Evolutionary conservation across 768 basidiomycete species (phyloP).

Genomic region (Xerocomellus dryophilus): DNA sequence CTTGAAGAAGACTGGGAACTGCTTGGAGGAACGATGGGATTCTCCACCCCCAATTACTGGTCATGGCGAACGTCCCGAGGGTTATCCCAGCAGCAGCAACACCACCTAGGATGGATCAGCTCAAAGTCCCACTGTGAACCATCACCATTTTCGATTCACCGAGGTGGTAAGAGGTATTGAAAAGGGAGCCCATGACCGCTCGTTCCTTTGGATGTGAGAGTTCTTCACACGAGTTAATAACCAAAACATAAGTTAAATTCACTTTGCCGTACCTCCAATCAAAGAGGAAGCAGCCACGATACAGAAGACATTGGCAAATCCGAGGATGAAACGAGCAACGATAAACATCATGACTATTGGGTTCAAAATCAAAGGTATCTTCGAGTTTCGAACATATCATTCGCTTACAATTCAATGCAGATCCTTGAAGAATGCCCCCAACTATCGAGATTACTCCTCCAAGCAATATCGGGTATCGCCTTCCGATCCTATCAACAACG

Average conservation of each 20-base stretch:
- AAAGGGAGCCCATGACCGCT: conserved; percentile 12
- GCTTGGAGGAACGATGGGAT: conserved; percentile 60
- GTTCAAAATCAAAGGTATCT: background rate
- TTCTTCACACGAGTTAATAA: conserved; percentile 4
- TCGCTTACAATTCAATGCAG: too few species aligned
- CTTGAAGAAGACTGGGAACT: conserved; percentile 50
- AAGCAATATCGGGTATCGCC: background rate
- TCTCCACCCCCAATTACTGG: conserved; percentile 63
- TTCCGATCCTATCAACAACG: background rate
- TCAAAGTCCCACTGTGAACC: too few species aligned
- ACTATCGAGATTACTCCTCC: background rate
- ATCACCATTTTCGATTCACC: conserved; percentile 2
- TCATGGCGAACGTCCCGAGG: conserved; percentile 61
- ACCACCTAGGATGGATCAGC: conserved; percentile 8
- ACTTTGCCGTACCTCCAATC: too few species aligned
- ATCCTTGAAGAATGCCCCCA: too few species aligned
- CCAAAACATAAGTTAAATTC: too few species aligned
- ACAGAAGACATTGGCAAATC: background rate
- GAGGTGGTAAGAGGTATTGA: conserved; percentile 5
- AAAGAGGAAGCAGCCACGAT: too few species aligned
- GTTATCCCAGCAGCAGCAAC: conserved; percentile 48
- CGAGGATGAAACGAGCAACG: too few species aligned
- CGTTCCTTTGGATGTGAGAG: conserved; percentile 25
- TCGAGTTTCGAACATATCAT: too few species aligned
- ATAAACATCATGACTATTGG: background rate